Conservation (phyloP, 2,329 filamentous ascomycete species). For the Colletotrichum cereale region DNA sequence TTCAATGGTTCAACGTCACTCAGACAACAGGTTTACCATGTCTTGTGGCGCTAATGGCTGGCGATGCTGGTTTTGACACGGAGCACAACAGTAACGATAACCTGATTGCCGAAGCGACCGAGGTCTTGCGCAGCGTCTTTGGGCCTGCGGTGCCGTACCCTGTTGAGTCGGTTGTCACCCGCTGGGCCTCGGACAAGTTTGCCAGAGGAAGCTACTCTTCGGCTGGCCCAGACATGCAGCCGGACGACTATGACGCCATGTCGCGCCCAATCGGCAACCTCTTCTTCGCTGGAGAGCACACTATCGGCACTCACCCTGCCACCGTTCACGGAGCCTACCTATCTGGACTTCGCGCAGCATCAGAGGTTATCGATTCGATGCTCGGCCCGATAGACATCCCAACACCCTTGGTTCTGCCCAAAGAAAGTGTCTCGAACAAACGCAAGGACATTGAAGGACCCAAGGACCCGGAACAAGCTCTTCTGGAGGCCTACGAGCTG, state of each 20-base stretch:
- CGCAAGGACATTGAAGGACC: conserved; percentile 62
- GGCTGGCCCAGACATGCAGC: conserved; percentile 83
- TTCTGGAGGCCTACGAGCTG: conserved; percentile 68
- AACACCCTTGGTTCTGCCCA: conserved; percentile 78
- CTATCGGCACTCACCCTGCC: conserved; percentile 93
- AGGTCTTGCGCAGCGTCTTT: conserved; percentile 83
- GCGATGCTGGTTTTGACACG: conserved; percentile 90
- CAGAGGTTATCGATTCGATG: conserved; percentile 84
- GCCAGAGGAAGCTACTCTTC: conserved; percentile 97
- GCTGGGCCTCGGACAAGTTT: conserved; percentile 92
- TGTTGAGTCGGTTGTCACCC: conserved; percentile 87
- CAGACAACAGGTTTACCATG: conserved; percentile 90
- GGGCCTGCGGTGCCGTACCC: conserved; percentile 79
- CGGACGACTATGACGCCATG: conserved; percentile 94
- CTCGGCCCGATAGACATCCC: conserved; percentile 85
- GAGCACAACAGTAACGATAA: conserved; percentile 81
- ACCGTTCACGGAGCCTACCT: conserved; percentile 98
- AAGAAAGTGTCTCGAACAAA: conserved; percentile 67
- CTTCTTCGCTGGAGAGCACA: conserved; percentile 96
- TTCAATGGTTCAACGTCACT: conserved; percentile 97
- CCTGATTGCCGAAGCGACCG: conserved; percentile 84
- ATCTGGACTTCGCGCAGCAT: conserved; percentile 89
- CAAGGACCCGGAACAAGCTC: conserved; percentile 64
- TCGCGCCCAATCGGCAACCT: conserved; percentile 86
- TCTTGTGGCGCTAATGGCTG: conserved; percentile 93